These are phyloP conservation scores for Paramyrothecium sp. DNA, from an alignment of 2,329 filamentous ascomycete genomes.

Conservation along the genomic window DNA sequence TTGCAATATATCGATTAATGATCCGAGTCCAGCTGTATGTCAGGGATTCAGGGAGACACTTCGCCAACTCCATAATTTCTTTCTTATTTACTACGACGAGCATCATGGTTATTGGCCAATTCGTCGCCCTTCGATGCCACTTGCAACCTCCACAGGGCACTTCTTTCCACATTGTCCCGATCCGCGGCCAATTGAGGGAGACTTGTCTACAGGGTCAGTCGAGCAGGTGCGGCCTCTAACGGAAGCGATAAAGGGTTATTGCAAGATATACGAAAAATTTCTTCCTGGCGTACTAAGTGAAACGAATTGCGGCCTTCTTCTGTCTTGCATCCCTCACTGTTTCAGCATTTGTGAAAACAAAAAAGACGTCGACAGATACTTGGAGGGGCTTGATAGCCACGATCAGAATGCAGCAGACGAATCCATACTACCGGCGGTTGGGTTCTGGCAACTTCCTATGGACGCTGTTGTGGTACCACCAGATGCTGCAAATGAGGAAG, in stretches of 20 bases:
- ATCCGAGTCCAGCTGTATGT: background rate
- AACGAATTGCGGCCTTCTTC: background rate
- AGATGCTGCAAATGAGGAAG: background rate
- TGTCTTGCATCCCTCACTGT: background rate
- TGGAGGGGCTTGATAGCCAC: background rate
- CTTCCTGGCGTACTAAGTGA: background rate
- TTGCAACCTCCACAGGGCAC: background rate
- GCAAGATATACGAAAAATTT: background rate
- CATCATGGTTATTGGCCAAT: background rate
- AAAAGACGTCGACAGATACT: background rate
- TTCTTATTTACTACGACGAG: background rate
- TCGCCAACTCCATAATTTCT: background rate
- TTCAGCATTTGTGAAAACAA: background rate
- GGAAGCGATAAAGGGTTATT: background rate
- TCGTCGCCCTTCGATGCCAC: background rate
- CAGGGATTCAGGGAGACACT: background rate
- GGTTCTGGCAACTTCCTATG: background rate
- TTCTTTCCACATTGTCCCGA: background rate
- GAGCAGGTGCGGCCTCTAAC: background rate
- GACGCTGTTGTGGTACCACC: background rate
- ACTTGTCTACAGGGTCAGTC: background rate
- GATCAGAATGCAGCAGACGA: background rate
- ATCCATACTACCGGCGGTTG: background rate
- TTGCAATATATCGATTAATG: background rate
- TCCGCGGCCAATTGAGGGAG: background rate